Percentiles rank a stretch among this genome's conserved stretches.
Evolutionary conservation across 306 rosid species (phyloP).

Genomic region (Trifolium repens): DNA sequence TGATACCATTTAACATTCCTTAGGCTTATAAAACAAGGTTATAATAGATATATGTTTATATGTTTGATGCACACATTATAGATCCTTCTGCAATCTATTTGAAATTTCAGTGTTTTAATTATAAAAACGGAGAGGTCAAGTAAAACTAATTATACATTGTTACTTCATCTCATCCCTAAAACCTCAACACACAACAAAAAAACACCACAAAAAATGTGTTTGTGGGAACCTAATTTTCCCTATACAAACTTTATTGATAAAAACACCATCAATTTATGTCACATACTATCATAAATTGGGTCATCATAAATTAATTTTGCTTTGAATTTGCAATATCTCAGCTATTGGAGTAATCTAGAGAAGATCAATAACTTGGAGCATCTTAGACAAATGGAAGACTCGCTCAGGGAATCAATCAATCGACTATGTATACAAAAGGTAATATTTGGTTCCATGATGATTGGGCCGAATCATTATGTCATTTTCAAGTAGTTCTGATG

Average conservation of each 20-base stretch:
- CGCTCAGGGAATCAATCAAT: constrained; percentile 63
- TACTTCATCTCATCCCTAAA: not conserved
- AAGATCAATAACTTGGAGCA: constrained; percentile 63
- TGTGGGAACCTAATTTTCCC: not conserved
- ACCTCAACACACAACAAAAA: no score
- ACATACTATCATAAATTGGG: not conserved
- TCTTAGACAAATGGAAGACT: constrained; percentile 74
- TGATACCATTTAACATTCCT: constrained; percentile 3
- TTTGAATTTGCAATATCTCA: constrained; percentile 45
- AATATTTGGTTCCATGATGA: constrained; percentile 33
- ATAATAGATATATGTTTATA: not conserved
- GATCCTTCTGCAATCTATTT: constrained; percentile 10
- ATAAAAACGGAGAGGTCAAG: not conserved
- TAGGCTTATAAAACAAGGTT: not conserved
- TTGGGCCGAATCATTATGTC: constrained; percentile 13
- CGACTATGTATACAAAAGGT: constrained; percentile 61
- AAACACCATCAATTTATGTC: not conserved
- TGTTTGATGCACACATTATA: constrained; percentile 1
- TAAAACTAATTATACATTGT: not conserved
- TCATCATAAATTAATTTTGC: constrained; percentile 36
- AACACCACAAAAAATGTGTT: not conserved
- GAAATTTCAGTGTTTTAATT: not conserved
- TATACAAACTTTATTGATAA: not conserved
- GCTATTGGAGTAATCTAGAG: constrained; percentile 70
- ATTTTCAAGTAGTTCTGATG: constrained; percentile 11